Evolutionary conservation across 2,329 filamentous ascomycete genomes (phyloP), one percentile per base, ranked within the genome.

Genomic region (Bipolaris oryzae): DNA sequence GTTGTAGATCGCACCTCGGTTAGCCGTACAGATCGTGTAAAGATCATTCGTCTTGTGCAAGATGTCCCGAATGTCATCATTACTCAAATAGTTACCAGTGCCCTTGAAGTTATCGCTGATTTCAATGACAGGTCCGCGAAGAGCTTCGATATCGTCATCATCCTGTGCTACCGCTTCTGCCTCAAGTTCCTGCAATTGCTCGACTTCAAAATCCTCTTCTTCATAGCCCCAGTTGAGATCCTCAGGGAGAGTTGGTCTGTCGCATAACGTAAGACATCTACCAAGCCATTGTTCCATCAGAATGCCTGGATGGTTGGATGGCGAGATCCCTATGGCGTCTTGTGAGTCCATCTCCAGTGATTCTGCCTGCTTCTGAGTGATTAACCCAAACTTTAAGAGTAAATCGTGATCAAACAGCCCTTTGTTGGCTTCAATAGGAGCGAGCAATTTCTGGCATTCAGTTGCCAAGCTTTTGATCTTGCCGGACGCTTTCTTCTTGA

Each of bases 1-100:
- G 41, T 85, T 83, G 73, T 93, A 96, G 0, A 94, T 79, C 0
- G 81, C 78, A 0, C 87, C 87, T 5, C 91, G 85, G 16, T 82
- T 73, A 3, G 76, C 72, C 0, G 75, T 64, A 0, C 82, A 80
- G 10, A 94, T 84, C 0, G 82, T 78, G 75, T 85, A 90, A 15
- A 94, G 73, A 62, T 93, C 82, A 0, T 79, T 47, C 20, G 74
- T 72, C 6, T 57, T 60, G 48, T 76, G 64, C 39, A 82, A 62
- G 33, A 77, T 64, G 42, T 77, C 60, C 49, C 77, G 56, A 35
- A 80, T 66, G 46, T 77, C 64, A 25, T 69, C 50, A 48, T 72
- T 64, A 0, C 64, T 75, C 47, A 63, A 44, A 0, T 45, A 43
- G n/a, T 35, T 55, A 3, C 61, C 62, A 28, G 51, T 68, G n/a